Percentiles rank a stretch among this genome's conserved stretches.
phyloP scores from a whole-genome alignment of 495 filamentous ascomycete genomes.

The Podospora pseudoanserina region DNA sequence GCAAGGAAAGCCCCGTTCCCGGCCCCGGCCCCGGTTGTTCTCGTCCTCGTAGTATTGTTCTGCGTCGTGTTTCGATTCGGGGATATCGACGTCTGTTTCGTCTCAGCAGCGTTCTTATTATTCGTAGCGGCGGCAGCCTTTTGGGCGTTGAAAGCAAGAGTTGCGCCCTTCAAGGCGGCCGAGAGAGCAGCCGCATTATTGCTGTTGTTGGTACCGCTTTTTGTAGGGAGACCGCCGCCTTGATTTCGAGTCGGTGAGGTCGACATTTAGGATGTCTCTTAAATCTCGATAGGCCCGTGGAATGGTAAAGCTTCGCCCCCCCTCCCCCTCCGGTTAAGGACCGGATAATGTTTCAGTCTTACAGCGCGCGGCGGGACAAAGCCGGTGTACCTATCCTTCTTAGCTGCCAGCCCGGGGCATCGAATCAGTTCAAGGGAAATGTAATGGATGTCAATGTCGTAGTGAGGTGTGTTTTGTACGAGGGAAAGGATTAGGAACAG shows the following conservation, averaged over 20 bases:
- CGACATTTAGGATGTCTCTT: background rate
- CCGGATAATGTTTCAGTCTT: background rate
- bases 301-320: background rate
- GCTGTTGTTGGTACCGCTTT: background rate
- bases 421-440: background rate
- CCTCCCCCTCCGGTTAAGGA: background rate
- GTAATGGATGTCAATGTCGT: background rate
- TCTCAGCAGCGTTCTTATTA: background rate
- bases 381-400: background rate
- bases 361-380: background rate
- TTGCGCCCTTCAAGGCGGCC: constrained; percentile 47
- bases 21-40: constrained; percentile 15
- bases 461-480: background rate
- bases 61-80: constrained; percentile 13
- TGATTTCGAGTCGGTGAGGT: constrained; percentile 4
- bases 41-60: constrained; percentile 15
- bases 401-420: background rate
- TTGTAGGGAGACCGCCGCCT: background rate
- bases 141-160: constrained; percentile 42
- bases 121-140: background rate
- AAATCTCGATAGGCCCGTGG: background rate
- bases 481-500: background rate
- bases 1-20: constrained; percentile 49
- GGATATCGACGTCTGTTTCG: constrained; percentile 9
- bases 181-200: constrained; percentile 20